Base-by-base conservation (phyloP, 169 alveolate genomes). In the Cryptosporidium sp. region DNA sequence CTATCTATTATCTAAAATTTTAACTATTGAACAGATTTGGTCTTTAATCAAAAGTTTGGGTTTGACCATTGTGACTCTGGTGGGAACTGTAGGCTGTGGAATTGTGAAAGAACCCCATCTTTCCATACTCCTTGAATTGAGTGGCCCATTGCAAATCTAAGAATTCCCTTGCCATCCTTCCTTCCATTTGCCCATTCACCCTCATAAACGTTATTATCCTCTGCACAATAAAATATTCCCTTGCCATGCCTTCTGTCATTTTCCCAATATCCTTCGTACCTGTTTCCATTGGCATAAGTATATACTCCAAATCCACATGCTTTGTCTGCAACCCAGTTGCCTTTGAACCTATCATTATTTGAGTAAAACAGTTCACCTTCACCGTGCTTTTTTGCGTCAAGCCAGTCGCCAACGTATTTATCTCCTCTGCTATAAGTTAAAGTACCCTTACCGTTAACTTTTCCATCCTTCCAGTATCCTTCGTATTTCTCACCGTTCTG, bases 241-340 rank as follows among this genome's bases (percentile, higher is more conserved):
- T 68, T 92, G n/a, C 97, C 98, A 65, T 95, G 97, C 29, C 98
- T 91, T 70, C 95, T 94, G 93, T 97, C 98, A 85, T 94, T 96
- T 14, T 92, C 91, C 98, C 98, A 97, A 60, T 96, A 97, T 8
- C 98, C 98, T 65, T 94, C 96, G 84, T 96, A 97, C 52, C 96
- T 92, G 84, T 97, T 96, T 29, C 99, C 99, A 85, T 97, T 97
- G 9, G 97, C 93, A 70, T 97, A 97, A 48, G 92, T 92, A 80
- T 95, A 95, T 6, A 95, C 93, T 0, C 99, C 99, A 70, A 92
- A 94, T 12, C 99, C 99, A 71, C 96, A 94, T 5, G 99, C 99
- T 70, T 97, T 94, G 91, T 98, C 99, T 80, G 97, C 98, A 39
- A 92, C 94, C 99, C 99, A 97, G 45, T n/a, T 87, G 51, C 97